phyloP scores from a whole-genome alignment of 2,329 filamentous ascomycete species.

The Emericellopsis atlantica region DNA sequence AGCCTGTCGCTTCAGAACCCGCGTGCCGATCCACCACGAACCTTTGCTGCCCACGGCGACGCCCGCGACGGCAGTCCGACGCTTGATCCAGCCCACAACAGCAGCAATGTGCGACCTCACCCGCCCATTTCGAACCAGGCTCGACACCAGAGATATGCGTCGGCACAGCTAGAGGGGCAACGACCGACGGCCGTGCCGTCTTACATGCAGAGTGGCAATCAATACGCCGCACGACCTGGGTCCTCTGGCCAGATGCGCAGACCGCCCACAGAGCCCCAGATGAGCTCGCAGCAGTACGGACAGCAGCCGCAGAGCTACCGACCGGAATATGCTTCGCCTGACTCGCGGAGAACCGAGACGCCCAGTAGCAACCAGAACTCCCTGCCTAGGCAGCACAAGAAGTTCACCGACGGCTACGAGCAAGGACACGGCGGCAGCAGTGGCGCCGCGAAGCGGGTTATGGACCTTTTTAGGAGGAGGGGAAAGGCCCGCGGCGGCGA shows the following conservation, averaged over 20 bases:
- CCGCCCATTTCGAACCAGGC: slow-evolving; percentile 15
- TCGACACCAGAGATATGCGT: slow-evolving; percentile 25
- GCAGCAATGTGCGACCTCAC: slow-evolving; percentile 2
- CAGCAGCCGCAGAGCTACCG: slow-evolving; percentile 12
- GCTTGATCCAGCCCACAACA: slow-evolving; percentile 23
- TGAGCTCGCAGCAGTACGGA: slow-evolving; percentile 22
- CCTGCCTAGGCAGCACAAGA: slow-evolving; percentile 74
- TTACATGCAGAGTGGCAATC: slow-evolving; percentile 30
- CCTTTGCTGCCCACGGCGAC: slow-evolving; percentile 21
- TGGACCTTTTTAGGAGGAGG: slow-evolving; percentile 93
- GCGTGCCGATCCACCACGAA: slow-evolving; percentile 13
- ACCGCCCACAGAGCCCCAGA: slow-evolving; percentile 22
- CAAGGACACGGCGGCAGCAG: slow-evolving; percentile 73
- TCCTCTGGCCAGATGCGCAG: slow-evolving; percentile 37
- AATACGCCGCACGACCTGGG: slow-evolving; percentile 38
- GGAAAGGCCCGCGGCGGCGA: slow-evolving; percentile 60
- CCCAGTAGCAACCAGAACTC: slow-evolving; percentile 36
- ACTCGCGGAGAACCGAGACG: slow-evolving; percentile 23
- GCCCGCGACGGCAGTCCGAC: slow-evolving; percentile 21
- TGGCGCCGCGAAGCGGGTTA: slow-evolving; percentile 80
- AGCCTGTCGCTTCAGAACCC: slow-evolving; percentile 38
- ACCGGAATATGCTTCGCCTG: slow-evolving; percentile 24
- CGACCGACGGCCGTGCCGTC: slow-evolving; percentile 29
- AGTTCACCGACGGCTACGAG: slow-evolving; percentile 84
- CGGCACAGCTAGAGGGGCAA: slow-evolving; percentile 24